Conservation (phyloP, 306 rosid species). For the Gleditsia sinensis region DNA sequence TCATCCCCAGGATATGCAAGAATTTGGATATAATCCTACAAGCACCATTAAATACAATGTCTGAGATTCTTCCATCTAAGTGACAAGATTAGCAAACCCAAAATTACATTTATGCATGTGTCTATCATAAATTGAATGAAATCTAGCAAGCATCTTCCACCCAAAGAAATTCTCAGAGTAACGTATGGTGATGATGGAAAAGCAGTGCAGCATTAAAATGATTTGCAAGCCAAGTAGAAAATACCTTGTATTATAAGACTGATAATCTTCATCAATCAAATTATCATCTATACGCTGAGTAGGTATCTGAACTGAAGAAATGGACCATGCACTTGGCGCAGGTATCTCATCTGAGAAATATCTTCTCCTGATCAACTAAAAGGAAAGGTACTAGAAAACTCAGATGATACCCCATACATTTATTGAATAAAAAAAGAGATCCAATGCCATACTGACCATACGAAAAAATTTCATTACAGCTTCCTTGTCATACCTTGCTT, state of each 20-base stretch:
- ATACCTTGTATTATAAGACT: constrained; percentile 53
- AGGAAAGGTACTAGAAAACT: constrained; percentile 17
- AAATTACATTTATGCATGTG: constrained; percentile 12
- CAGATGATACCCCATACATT: constrained; percentile 5
- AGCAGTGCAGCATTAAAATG: not conserved
- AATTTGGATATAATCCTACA: constrained; percentile 2
- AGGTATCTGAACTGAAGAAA: constrained; percentile 50
- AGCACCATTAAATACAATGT: constrained; percentile 1
- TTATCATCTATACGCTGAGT: constrained; percentile 53
- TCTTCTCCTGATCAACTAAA: constrained; percentile 68
- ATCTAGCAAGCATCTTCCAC: constrained; percentile 28
- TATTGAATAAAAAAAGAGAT: not conserved
- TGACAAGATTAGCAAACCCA: not conserved
- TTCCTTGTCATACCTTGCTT: constrained; percentile 80
- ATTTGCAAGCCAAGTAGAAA: constrained; percentile 9
- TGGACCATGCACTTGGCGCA: constrained; percentile 53
- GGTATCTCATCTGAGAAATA: constrained; percentile 69
- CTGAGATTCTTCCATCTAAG: not conserved
- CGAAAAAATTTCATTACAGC: constrained; percentile 68
- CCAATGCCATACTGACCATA: constrained; percentile 47
- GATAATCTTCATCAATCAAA: constrained; percentile 51
- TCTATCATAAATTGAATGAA: constrained; percentile 1
- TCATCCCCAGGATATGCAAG: constrained; percentile 3
- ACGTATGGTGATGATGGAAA: not conserved
- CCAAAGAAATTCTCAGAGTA: not conserved